Evolutionary conservation across 768 basidiomycete species (phyloP).

Genomic region (Amanita rubescens): DNA sequence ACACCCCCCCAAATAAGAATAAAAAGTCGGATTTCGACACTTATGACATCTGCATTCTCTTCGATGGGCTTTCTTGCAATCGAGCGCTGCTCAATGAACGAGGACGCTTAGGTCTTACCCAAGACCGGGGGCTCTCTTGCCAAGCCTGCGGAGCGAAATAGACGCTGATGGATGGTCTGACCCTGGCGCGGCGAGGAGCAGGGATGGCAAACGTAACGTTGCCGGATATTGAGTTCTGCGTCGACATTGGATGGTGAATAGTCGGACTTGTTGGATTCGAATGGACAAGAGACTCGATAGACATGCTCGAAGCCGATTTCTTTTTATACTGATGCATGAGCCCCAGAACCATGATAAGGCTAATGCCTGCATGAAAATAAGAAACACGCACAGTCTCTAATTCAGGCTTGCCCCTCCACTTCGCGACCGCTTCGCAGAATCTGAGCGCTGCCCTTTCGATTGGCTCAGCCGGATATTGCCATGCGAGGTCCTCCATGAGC

Average conservation of each 20-base stretch:
- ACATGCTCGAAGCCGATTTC: slow-evolving; percentile 36
- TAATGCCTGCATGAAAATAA: slow-evolving; percentile 5
- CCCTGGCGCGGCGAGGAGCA: slow-evolving; percentile 11
- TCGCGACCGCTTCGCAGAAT: slow-evolving; percentile 76
- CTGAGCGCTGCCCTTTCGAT: slow-evolving; percentile 71
- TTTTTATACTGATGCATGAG: slow-evolving; percentile 48
- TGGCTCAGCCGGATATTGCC: slow-evolving; percentile 76
- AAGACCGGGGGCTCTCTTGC: not conserved
- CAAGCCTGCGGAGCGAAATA: slow-evolving; percentile 32
- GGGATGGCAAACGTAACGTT: not conserved
- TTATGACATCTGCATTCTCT: not conserved
- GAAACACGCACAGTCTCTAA: slow-evolving; percentile 56
- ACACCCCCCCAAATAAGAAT: not conserved
- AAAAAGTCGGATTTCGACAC: not conserved
- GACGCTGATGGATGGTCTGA: slow-evolving; percentile 38
- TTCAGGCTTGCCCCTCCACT: slow-evolving; percentile 82
- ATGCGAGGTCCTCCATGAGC: slow-evolving; percentile 73
- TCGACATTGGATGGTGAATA: slow-evolving; percentile 18
- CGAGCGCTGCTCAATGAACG: slow-evolving; percentile 1
- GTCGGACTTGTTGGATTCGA: slow-evolving; percentile 61
- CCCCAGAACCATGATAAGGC: slow-evolving; percentile 8
- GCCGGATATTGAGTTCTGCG: slow-evolving; percentile 5
- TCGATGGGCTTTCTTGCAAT: not conserved
- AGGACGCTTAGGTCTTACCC: not conserved
- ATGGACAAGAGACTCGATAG: slow-evolving; percentile 61